Conservation (phyloP, 148 eudicot genomes). For the Fagopyrum esculentum region DNA sequence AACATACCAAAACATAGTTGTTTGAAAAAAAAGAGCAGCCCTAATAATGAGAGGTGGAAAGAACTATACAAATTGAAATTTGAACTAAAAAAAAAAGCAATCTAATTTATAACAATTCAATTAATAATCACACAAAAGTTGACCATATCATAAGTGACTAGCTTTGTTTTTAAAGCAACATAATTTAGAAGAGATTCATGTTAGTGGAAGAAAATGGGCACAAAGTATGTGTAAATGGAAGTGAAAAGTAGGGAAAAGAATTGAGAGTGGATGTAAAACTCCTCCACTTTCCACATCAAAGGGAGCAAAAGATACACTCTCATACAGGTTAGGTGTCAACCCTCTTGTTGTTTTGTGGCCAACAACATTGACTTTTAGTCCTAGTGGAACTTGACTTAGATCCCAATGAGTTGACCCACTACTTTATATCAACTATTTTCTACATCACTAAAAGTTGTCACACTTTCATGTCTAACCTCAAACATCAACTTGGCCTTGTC, state of each 20-base stretch:
- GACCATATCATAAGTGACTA: not conserved
- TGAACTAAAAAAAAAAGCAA: too few species aligned
- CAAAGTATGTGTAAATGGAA: not conserved
- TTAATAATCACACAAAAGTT: too few species aligned
- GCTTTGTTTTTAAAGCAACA: not conserved
- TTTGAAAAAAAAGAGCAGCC: too few species aligned
- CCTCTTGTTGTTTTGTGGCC: not conserved
- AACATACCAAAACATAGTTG: too few species aligned
- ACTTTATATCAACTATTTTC: not conserved
- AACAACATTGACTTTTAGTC: not conserved
- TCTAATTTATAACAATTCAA: too few species aligned
- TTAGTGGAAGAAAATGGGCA: not conserved
- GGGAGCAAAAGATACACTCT: not conserved
- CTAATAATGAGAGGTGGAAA: too few species aligned
- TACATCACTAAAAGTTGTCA: not conserved
- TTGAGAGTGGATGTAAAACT: not conserved
- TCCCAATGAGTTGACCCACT: not conserved
- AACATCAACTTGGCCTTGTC: not conserved
- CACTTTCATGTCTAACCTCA: not conserved
- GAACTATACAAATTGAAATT: too few species aligned
- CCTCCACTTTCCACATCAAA: not conserved
- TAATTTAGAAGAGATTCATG: not conserved
- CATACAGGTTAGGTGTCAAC: not conserved
- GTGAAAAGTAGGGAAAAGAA: slow-evolving; percentile 1
- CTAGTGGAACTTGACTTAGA: not conserved